phyloP scores from a whole-genome alignment of 768 basidiomycete species.

The Gloeophyllum trabeum region DNA sequence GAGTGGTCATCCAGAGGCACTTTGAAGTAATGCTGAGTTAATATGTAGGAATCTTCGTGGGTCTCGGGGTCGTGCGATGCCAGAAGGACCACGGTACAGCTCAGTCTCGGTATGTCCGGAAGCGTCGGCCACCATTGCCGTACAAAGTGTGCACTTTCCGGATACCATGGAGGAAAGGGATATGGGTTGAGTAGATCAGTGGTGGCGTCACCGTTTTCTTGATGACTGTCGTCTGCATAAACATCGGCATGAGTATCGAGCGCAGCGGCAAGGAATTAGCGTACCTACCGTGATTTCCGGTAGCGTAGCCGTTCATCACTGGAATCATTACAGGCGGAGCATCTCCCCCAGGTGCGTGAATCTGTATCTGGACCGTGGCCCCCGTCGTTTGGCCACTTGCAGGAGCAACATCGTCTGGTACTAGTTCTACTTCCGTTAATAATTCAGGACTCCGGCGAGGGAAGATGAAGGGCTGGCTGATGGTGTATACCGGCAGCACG shows the following conservation, averaged over 20 bases:
- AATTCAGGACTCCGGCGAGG: too few relatives aligned
- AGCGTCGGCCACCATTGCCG: constrained; percentile 76
- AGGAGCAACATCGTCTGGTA: too few relatives aligned
- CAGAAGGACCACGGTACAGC: constrained; percentile 63
- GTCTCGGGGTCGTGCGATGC: constrained; percentile 50
- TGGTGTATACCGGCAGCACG: too few relatives aligned
- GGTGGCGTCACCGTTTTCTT: too few relatives aligned
- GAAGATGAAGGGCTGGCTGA: too few relatives aligned
- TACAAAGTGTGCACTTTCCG: constrained; percentile 67
- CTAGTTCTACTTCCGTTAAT: too few relatives aligned
- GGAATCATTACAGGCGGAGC: too few relatives aligned
- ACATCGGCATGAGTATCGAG: not conserved
- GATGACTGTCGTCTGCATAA: not conserved
- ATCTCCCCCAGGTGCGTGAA: too few relatives aligned
- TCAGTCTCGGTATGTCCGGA: constrained; percentile 49
- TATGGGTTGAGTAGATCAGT: constrained; percentile 46
- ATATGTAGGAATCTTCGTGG: constrained; percentile 48
- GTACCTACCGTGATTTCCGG: not conserved
- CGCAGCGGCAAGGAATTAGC: too few relatives aligned
- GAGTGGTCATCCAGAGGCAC: constrained; percentile 36
- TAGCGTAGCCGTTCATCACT: too few relatives aligned
- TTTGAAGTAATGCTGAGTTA: constrained; percentile 68
- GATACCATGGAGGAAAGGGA: constrained; percentile 58
- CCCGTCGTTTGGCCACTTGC: too few relatives aligned
- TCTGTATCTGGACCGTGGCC: too few relatives aligned